Conservation (phyloP, 495 filamentous ascomycete genomes). For the Aspergillus biplanus region DNA sequence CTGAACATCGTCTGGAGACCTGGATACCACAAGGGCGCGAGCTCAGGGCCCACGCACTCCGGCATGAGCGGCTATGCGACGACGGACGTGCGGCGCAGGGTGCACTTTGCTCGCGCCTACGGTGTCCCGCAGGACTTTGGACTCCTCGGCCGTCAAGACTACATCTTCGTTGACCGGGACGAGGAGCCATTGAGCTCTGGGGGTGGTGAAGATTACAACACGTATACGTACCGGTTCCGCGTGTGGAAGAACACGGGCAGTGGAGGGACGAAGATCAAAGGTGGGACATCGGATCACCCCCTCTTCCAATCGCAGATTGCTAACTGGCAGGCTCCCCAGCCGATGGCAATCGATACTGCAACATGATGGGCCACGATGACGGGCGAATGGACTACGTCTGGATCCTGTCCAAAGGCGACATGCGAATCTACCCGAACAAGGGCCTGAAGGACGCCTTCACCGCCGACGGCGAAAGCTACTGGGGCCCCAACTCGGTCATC, state of each 20-base stretch:
- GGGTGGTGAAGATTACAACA: neutral
- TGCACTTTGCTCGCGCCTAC: constrained; percentile 10
- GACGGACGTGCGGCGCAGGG: neutral
- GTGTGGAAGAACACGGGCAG: constrained; percentile 10
- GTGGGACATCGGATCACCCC: too few relatives aligned
- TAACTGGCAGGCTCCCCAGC: neutral
- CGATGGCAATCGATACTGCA: constrained; percentile 13
- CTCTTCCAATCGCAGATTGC: too few relatives aligned
- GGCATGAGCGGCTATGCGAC: neutral
- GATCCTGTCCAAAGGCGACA: constrained; percentile 6
- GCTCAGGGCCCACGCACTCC: neutral
- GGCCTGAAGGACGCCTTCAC: neutral
- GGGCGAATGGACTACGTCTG: constrained; percentile 12
- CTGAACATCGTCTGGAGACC: constrained; percentile 10
- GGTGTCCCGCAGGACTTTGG: constrained; percentile 8
- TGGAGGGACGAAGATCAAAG: constrained; percentile 13
- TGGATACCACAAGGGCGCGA: neutral
- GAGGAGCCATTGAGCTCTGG: neutral
- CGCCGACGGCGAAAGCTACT: neutral
- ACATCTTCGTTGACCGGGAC: neutral
- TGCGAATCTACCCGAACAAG: constrained; percentile 5
- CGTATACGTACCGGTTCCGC: neutral
- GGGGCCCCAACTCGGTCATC: constrained; percentile 1
- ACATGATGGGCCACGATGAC: constrained; percentile 10
- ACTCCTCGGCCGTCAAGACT: neutral